Conservation (phyloP, 345 rosid genomes). For the Linum usitatissimum region DNA sequence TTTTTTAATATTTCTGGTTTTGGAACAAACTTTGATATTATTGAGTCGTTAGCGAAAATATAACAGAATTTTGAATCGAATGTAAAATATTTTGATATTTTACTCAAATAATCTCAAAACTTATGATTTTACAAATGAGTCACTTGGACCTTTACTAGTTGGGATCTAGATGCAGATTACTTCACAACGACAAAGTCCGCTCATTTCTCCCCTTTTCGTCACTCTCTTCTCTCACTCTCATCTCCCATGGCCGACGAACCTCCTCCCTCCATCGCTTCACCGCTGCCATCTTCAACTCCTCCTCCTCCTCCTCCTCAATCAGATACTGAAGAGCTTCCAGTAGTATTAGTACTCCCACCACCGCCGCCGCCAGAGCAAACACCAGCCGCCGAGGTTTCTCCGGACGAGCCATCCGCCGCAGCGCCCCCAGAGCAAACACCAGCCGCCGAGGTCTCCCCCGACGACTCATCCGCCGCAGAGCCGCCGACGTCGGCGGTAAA, state of each 20-base stretch:
- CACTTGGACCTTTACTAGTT: no score
- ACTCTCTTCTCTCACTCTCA: neutral
- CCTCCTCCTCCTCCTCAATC: neutral
- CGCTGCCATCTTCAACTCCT: neutral
- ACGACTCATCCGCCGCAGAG: conserved; percentile 5
- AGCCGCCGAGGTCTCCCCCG: neutral
- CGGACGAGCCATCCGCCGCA: conserved; percentile 8
- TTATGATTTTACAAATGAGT: no score
- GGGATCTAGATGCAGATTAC: no score
- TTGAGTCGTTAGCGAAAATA: neutral
- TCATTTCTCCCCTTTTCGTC: neutral
- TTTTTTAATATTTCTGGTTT: no score
- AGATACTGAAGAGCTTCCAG: neutral
- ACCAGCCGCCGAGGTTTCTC: neutral
- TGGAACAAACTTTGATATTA: no score
- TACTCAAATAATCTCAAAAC: no score
- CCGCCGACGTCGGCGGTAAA: neutral
- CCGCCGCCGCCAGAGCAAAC: neutral
- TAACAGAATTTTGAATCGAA: neutral
- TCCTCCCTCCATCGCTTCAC: conserved; percentile 6
- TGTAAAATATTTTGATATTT: no score
- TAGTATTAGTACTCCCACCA: neutral
- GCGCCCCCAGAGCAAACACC: neutral
- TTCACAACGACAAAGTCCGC: no score
- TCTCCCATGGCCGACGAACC: conserved; percentile 21